These are phyloP conservation scores for Eutrema salsugineum DNA, from an alignment of 441 rosid species.

Conservation along the genomic window DNA sequence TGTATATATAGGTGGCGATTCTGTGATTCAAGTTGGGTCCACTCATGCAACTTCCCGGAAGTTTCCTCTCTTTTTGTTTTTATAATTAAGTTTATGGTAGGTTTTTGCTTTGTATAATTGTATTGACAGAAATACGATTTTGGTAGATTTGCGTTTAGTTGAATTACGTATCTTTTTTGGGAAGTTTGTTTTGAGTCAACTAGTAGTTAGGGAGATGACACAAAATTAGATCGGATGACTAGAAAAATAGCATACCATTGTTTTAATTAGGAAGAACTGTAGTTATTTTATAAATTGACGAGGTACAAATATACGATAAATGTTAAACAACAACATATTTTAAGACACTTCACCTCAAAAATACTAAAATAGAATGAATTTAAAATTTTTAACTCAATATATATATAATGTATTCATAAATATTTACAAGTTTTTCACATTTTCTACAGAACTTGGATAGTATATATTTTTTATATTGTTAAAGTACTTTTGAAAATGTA, in stretches of 20 bases:
- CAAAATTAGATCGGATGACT: not conserved
- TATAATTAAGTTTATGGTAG: not conserved
- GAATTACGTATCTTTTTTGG: not conserved
- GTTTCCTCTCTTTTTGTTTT: constrained; percentile 8
- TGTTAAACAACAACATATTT: too few relatives aligned
- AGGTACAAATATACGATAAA: too few relatives aligned
- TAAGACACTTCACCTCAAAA: too few relatives aligned
- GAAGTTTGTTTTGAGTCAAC: not conserved
- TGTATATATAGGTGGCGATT: constrained; percentile 16
- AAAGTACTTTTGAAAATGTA: too few relatives aligned
- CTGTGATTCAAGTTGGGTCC: constrained; percentile 9
- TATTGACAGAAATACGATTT: not conserved
- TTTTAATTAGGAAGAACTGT: not conserved
- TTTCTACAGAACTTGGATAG: too few relatives aligned
- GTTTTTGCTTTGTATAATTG: not conserved
- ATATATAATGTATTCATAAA: too few relatives aligned
- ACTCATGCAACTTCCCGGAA: constrained; percentile 13
- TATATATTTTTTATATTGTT: too few relatives aligned
- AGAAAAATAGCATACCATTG: not conserved
- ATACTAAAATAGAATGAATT: too few relatives aligned
- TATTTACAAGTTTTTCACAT: too few relatives aligned
- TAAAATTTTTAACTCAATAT: too few relatives aligned
- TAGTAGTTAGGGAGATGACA: not conserved
- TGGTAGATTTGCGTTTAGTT: not conserved
- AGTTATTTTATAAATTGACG: not conserved